A percentile compares a stretch with the other conserved stretches of the same genome.
These are phyloP conservation scores for Penicillium sp. DNA, from an alignment of 2,329 filamentous ascomycete genomes.

Conservation along the genomic window DNA sequence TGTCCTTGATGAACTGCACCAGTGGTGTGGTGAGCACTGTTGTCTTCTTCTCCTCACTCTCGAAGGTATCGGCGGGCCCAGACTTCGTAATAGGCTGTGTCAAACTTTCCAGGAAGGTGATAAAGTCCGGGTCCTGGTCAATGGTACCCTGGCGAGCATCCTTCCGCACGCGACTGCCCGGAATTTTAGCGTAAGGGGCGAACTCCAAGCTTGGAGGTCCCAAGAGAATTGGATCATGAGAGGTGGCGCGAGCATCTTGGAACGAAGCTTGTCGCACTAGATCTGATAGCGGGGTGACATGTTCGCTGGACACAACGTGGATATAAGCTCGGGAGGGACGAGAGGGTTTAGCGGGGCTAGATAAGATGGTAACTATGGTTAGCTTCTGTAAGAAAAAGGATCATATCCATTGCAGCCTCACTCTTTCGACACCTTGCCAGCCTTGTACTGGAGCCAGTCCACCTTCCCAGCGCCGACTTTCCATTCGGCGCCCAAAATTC, in stretches of 20 bases:
- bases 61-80: slow-evolving; percentile 49
- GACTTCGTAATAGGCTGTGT: slow-evolving; percentile 70
- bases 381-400: background rate
- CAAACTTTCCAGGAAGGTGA: slow-evolving; percentile 83
- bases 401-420: slow-evolving; percentile 39
- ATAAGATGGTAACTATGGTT: background rate
- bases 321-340: slow-evolving; percentile 78
- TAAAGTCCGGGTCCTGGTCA: slow-evolving; percentile 94
- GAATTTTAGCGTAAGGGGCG: slow-evolving; percentile 79
- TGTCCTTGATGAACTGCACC: slow-evolving; percentile 86
- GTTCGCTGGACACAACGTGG: slow-evolving; percentile 70
- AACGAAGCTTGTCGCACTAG: slow-evolving; percentile 69
- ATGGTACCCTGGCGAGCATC: slow-evolving; percentile 92
- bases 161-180: slow-evolving; percentile 69
- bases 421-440: slow-evolving; percentile 82
- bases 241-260: slow-evolving; percentile 78
- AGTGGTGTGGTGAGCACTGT: slow-evolving; percentile 80
- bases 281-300: slow-evolving; percentile 68
- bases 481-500: slow-evolving; percentile 76
- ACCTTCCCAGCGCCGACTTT: slow-evolving; percentile 75
- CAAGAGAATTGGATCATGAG: slow-evolving; percentile 69
- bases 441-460: slow-evolving; percentile 75
- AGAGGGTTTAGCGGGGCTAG: slow-evolving; percentile 79
- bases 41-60: slow-evolving; percentile 53
- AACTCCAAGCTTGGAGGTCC: slow-evolving; percentile 80